A percentile compares a stretch with the other conserved stretches of the same genome.
phyloP scores from a whole-genome alignment of 768 basidiomycete genomes.

The Crucibulum laeve region DNA sequence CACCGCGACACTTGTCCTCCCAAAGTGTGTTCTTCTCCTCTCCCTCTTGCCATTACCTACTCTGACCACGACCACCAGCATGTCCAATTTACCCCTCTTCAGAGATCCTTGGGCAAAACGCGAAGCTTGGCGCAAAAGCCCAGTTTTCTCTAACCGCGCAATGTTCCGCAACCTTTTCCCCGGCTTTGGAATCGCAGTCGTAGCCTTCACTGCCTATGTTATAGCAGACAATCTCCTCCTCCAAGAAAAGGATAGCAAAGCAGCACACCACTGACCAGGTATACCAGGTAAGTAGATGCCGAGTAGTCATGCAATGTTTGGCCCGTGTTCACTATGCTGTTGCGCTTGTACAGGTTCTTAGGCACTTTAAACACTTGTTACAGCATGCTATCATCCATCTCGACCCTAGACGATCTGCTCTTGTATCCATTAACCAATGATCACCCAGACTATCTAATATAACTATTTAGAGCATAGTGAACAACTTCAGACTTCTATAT shows the following conservation, averaged over 20 bases:
- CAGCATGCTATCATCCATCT: no score
- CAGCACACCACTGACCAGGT: constrained; percentile 16
- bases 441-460: no score
- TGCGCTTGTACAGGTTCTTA: no score
- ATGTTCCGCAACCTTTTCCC: constrained; percentile 94
- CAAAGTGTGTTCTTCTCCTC: neutral
- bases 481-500: no score
- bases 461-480: no score
- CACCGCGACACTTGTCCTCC: neutral
- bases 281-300: no score
- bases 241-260: constrained; percentile 11
- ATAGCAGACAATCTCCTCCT: constrained; percentile 70
- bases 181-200: constrained; percentile 90
- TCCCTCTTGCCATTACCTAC: neutral
- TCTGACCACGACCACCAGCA: constrained; percentile 19
- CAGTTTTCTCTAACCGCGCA: constrained; percentile 80
- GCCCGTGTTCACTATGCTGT: no score
- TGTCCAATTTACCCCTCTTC: constrained; percentile 69
- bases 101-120: constrained; percentile 94
- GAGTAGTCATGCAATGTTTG: no score
- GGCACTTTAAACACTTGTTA: no score
- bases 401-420: no score
- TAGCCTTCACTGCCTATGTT: constrained; percentile 90
- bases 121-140: constrained; percentile 89
- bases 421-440: no score